Conservation (phyloP, 2,329 filamentous ascomycete species). For the Ambrosiella beaveri region DNA sequence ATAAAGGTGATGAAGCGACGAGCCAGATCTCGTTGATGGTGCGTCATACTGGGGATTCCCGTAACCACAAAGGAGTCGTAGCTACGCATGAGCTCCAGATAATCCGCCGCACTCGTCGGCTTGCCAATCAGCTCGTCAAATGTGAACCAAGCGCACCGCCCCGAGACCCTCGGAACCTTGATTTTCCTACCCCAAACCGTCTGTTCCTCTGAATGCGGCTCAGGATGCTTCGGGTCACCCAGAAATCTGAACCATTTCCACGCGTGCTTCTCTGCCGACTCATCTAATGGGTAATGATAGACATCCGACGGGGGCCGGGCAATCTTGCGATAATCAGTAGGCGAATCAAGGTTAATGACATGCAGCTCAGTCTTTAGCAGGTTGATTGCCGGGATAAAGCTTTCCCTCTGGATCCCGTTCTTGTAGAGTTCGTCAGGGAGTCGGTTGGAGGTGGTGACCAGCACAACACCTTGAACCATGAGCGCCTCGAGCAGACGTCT, state of each 20-base stretch:
- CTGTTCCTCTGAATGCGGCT: constrained; percentile 61
- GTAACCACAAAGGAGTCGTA: constrained; percentile 91
- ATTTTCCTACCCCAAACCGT: constrained; percentile 88
- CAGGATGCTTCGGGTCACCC: constrained; percentile 61
- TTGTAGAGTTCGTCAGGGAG: constrained; percentile 94
- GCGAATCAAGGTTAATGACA: constrained; percentile 86
- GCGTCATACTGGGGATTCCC: constrained; percentile 80
- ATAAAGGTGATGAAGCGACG: constrained; percentile 94
- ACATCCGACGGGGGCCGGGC: constrained; percentile 83
- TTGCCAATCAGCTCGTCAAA: constrained; percentile 82
- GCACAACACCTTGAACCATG: constrained; percentile 91
- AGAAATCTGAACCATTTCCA: constrained; percentile 94
- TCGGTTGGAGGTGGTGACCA: constrained; percentile 93
- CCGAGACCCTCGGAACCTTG: constrained; percentile 70
- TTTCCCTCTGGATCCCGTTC: constrained; percentile 90
- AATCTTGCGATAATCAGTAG: constrained; percentile 94
- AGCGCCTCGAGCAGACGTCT: constrained; percentile 71
- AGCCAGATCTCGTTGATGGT: constrained; percentile 70
- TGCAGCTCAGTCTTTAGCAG: constrained; percentile 70
- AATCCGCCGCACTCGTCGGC: constrained; percentile 85
- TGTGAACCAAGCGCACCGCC: constrained; percentile 74
- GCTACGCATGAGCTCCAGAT: constrained; percentile 73
- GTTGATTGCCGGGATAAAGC: constrained; percentile 87
- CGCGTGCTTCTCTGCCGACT: constrained; percentile 59
- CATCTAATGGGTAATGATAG: constrained; percentile 77